Evolutionary conservation across 2,329 filamentous ascomycete genomes (phyloP).

Genomic region (Drechslerella stenobrocha): DNA sequence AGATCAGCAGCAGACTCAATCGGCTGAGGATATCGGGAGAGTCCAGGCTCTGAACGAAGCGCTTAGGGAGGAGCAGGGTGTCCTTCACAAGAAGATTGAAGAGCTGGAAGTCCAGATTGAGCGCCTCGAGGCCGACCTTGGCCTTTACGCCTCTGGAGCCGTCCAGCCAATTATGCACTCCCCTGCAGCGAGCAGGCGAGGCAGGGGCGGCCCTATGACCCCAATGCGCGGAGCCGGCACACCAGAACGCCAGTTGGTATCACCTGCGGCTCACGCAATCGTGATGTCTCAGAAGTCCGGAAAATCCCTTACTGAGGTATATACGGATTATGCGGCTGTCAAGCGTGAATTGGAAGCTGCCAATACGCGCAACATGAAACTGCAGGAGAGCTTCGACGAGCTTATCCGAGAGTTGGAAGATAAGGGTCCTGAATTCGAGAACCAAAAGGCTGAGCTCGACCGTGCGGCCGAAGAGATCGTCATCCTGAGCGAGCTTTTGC

Average conservation of each 20-base stretch:
- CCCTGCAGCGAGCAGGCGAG: slow-evolving; percentile 60
- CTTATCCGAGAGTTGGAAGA: slow-evolving; percentile 83
- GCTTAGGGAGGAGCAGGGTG: slow-evolving; percentile 65
- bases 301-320: slow-evolving; percentile 63
- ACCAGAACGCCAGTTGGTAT: slow-evolving; percentile 62
- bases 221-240: slow-evolving; percentile 60
- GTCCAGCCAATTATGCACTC: slow-evolving; percentile 60
- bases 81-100: slow-evolving; percentile 65
- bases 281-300: slow-evolving; percentile 52
- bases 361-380: slow-evolving; percentile 72
- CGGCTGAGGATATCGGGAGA: slow-evolving; percentile 62
- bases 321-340: slow-evolving; percentile 62
- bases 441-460: slow-evolving; percentile 78
- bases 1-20: slow-evolving; percentile 62
- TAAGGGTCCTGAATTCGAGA: slow-evolving; percentile 83
- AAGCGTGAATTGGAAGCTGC: slow-evolving; percentile 75
- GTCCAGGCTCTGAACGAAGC: slow-evolving; percentile 62
- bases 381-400: slow-evolving; percentile 77
- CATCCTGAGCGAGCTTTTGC: slow-evolving; percentile 81
- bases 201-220: slow-evolving; percentile 60
- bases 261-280: slow-evolving; percentile 57
- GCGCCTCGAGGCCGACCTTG: slow-evolving; percentile 63
- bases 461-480: slow-evolving; percentile 77
- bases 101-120: slow-evolving; percentile 69
- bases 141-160: slow-evolving; percentile 54